Evolutionary conservation across 2,329 filamentous ascomycete species (phyloP).

Genomic region (Verticillium zaregamsianum): DNA sequence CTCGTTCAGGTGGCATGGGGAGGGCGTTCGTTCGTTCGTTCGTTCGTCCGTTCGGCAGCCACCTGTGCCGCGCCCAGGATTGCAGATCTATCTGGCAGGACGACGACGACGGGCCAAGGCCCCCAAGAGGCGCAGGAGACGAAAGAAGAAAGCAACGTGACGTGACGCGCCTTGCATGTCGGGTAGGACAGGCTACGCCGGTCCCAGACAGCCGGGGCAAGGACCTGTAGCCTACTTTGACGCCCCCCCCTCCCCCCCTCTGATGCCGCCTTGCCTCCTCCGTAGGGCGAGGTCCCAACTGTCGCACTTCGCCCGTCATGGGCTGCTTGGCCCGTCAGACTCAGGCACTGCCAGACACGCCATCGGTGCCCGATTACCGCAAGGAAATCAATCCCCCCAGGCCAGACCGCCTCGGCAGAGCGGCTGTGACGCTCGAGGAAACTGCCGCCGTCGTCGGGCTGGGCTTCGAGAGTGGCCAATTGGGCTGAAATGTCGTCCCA

Average conservation of each 20-base stretch:
- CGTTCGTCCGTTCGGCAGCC: background rate
- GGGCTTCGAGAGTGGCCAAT: constrained; percentile 1
- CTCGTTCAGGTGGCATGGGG: background rate
- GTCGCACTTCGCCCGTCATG: background rate
- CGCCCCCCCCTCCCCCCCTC: background rate
- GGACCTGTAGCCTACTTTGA: background rate
- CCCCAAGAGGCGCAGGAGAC: background rate
- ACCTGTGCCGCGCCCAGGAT: too few relatives aligned
- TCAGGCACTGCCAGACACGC: background rate
- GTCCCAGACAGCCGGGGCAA: background rate
- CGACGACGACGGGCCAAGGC: too few relatives aligned
- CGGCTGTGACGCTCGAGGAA: background rate
- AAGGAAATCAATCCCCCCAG: too few relatives aligned
- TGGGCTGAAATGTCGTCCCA: constrained; percentile 1
- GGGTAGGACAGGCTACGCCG: background rate
- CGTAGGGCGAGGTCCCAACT: background rate
- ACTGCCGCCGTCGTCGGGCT: background rate
- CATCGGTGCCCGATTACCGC: background rate
- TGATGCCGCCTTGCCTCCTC: background rate
- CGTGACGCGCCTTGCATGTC: background rate
- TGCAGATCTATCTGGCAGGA: too few relatives aligned
- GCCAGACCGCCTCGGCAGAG: background rate
- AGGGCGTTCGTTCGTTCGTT: too few relatives aligned
- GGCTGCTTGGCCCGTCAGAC: background rate
- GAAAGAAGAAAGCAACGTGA: background rate